Evolutionary conservation across 2,329 filamentous ascomycete genomes (phyloP).

Genomic region (Penicillium sp.): DNA sequence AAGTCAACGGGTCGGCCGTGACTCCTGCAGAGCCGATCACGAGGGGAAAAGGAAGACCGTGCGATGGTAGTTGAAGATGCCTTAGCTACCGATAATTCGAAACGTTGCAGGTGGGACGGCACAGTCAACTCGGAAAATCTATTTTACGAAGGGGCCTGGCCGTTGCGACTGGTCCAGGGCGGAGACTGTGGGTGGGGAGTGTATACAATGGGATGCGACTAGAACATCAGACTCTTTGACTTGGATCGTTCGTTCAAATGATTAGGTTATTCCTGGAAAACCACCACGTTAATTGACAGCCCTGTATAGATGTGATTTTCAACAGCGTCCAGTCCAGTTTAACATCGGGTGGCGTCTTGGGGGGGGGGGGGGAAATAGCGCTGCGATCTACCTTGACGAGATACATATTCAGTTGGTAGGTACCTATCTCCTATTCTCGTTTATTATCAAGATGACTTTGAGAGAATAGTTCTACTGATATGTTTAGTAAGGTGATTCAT

Average conservation of each 20-base stretch:
- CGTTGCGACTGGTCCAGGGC: background rate
- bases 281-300: background rate
- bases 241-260: background rate
- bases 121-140: conserved; percentile 16
- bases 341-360: background rate
- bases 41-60: background rate
- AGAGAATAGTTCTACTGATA: too few relatives aligned
- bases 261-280: background rate
- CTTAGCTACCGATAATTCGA: background rate
- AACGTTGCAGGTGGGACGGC: conserved; percentile 8
- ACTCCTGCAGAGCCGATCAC: background rate
- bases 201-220: background rate
- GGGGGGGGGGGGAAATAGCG: background rate
- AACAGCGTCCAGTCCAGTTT: background rate
- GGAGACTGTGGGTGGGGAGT: background rate
- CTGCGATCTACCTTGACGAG: too few relatives aligned
- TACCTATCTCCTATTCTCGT: too few relatives aligned
- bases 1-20: background rate
- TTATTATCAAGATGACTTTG: too few relatives aligned
- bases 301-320: background rate
- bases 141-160: conserved; percentile 15
- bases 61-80: background rate
- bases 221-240: background rate
- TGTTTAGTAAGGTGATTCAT: too few relatives aligned
- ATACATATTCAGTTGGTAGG: too few relatives aligned